Percentiles rank a stretch among this genome's conserved stretches.
phyloP scores from a whole-genome alignment of 768 basidiomycete species.

The Tricholoma sp. region DNA sequence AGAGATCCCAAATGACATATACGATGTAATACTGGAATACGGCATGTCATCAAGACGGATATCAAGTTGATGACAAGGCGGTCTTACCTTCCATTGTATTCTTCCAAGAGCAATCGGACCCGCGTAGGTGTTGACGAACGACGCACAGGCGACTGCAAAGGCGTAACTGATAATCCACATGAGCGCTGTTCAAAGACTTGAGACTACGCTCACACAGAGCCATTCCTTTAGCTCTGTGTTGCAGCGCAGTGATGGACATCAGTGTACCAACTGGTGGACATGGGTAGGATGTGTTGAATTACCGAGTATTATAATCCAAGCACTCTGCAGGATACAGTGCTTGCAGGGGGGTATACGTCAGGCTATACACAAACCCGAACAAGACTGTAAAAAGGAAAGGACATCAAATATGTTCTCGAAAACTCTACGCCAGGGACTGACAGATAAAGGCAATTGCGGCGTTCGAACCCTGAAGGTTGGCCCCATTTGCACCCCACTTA shows the following conservation, averaged over 20 bases:
- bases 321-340: slow-evolving; percentile 53
- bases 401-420: slow-evolving; percentile 13
- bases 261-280: no score
- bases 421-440: slow-evolving; percentile 14
- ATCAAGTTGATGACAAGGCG: not conserved
- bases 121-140: slow-evolving; percentile 49
- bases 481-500: slow-evolving; percentile 30
- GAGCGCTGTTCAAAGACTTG: not conserved
- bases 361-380: slow-evolving; percentile 49
- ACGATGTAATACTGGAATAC: slow-evolving; percentile 30
- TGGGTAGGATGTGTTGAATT: not conserved
- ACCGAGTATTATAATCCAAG: slow-evolving; percentile 48
- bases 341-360: slow-evolving; percentile 57
- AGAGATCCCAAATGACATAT: slow-evolving; percentile 36
- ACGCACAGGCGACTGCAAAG: slow-evolving; percentile 38
- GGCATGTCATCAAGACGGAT: not conserved
- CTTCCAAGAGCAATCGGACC: slow-evolving; percentile 33
- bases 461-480: slow-evolving; percentile 36
- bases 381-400: slow-evolving; percentile 31
- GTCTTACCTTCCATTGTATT: slow-evolving; percentile 31
- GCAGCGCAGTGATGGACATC: not conserved
- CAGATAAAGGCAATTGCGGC: slow-evolving; percentile 43
- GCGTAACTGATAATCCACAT: slow-evolving; percentile 26
- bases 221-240: slow-evolving; percentile 57
- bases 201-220: slow-evolving; percentile 31